Conservation (phyloP, 1,284 basidiomycete species). For the Mycosarcoma mackinlayi region DNA sequence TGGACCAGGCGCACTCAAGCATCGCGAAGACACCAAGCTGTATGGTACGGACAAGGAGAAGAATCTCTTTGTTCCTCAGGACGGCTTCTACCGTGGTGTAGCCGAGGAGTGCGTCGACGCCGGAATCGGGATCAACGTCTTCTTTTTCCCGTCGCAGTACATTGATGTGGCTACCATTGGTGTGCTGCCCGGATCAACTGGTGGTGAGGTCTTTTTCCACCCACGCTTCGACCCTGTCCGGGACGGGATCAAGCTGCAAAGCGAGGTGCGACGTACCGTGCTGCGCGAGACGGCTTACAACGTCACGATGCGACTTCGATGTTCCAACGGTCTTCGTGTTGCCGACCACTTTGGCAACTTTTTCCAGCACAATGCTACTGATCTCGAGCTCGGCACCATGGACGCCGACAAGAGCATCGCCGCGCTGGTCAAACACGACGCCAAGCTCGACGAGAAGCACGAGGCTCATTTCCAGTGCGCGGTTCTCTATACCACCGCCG, state of each 20-base stretch:
- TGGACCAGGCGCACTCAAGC: slow-evolving; percentile 78
- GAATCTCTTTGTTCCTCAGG: slow-evolving; percentile 80
- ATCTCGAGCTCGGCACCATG: slow-evolving; percentile 82
- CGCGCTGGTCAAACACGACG: slow-evolving; percentile 76
- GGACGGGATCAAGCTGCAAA: slow-evolving; percentile 77
- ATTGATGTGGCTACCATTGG: slow-evolving; percentile 87
- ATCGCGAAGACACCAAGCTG: slow-evolving; percentile 77
- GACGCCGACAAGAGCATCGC: slow-evolving; percentile 85
- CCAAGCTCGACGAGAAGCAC: slow-evolving; percentile 77
- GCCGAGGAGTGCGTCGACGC: slow-evolving; percentile 88
- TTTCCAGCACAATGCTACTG: slow-evolving; percentile 78
- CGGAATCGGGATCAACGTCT: slow-evolving; percentile 90
- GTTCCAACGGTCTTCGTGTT: slow-evolving; percentile 84
- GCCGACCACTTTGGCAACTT: slow-evolving; percentile 84
- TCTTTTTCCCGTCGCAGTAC: slow-evolving; percentile 83
- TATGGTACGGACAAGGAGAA: slow-evolving; percentile 91
- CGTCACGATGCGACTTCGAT: slow-evolving; percentile 83
- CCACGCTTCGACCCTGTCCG: slow-evolving; percentile 83
- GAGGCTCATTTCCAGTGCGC: slow-evolving; percentile 91
- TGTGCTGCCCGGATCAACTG: slow-evolving; percentile 78
- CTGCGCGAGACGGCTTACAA: slow-evolving; percentile 82
- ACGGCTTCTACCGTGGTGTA: slow-evolving; percentile 81
- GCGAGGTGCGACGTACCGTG: slow-evolving; percentile 80
- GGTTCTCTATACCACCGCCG: slow-evolving; percentile 83
- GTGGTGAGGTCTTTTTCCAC: slow-evolving; percentile 93